phyloP scores from a whole-genome alignment of 805 yeast genomes.

The Monosporozyma aerobia region DNA sequence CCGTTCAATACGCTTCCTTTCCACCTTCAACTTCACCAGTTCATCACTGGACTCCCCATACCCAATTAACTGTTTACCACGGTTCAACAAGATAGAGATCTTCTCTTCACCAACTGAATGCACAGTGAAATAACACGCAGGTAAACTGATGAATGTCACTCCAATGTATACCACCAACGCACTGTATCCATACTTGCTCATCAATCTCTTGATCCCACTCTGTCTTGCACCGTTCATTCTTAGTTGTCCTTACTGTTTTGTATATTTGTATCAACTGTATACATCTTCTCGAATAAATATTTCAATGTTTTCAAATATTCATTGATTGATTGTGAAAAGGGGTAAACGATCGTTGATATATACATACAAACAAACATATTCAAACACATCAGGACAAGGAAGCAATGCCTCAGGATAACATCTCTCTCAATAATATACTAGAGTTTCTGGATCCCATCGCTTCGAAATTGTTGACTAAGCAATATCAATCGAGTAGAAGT shows the following conservation, averaged over 20 bases:
- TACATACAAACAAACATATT: neutral
- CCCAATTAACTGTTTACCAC: conserved; percentile 54
- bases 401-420: neutral
- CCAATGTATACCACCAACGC: conserved; percentile 80
- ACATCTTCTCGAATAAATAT: neutral
- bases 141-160: conserved; percentile 68
- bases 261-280: neutral
- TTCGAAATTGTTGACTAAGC: conserved; percentile 15
- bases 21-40: conserved; percentile 23
- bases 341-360: neutral
- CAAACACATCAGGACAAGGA: no score
- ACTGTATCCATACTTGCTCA: conserved; percentile 83
- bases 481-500: conserved; percentile 2
- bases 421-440: conserved; percentile 15
- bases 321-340: neutral
- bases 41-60: conserved; percentile 42
- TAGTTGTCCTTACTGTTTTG: no score
- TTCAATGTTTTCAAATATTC: no score
- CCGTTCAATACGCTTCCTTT: conserved; percentile 25
- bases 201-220: conserved; percentile 45
- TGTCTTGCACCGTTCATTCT: neutral
- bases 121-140: conserved; percentile 71
- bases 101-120: conserved; percentile 82
- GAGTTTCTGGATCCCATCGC: conserved; percentile 26
- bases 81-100: conserved; percentile 57